Conservation (phyloP, 1,284 basidiomycete species). For the Trametes pubescens region DNA sequence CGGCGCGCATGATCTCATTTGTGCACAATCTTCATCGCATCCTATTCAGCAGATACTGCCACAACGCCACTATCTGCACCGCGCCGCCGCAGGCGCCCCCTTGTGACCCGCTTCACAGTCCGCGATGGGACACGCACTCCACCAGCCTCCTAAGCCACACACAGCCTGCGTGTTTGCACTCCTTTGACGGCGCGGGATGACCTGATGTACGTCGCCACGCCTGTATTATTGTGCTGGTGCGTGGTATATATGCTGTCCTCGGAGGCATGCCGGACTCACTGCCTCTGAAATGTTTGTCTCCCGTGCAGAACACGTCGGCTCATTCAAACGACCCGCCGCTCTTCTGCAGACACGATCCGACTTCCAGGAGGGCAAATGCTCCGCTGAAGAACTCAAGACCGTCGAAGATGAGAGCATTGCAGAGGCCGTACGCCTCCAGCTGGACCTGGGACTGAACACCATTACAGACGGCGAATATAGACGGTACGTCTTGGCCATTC, state of each 20-base stretch:
- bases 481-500: conserved; percentile 28
- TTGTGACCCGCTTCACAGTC: conserved; percentile 19
- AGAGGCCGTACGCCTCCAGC: conserved; percentile 47
- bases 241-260: conserved; percentile 2
- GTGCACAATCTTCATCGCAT: background rate
- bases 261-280: background rate
- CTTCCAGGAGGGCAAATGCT: conserved; percentile 43
- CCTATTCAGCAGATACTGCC: conserved; percentile 19
- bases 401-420: conserved; percentile 44
- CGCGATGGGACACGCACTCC: conserved; percentile 4
- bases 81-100: conserved; percentile 10
- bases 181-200: background rate
- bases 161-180: background rate
- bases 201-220: background rate
- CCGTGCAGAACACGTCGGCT: conserved; percentile 52
- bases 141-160: conserved; percentile 3
- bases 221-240: background rate
- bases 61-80: conserved; percentile 28
- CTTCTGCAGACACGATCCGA: conserved; percentile 49
- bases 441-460: conserved; percentile 46
- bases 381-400: conserved; percentile 43
- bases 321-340: conserved; percentile 51
- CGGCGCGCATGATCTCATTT: conserved; percentile 7
- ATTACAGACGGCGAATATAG: conserved; percentile 58
- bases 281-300: conserved; percentile 5